These are phyloP conservation scores for Ustilago sp. DNA, from an alignment of 1,284 basidiomycete genomes.

Conservation along the genomic window DNA sequence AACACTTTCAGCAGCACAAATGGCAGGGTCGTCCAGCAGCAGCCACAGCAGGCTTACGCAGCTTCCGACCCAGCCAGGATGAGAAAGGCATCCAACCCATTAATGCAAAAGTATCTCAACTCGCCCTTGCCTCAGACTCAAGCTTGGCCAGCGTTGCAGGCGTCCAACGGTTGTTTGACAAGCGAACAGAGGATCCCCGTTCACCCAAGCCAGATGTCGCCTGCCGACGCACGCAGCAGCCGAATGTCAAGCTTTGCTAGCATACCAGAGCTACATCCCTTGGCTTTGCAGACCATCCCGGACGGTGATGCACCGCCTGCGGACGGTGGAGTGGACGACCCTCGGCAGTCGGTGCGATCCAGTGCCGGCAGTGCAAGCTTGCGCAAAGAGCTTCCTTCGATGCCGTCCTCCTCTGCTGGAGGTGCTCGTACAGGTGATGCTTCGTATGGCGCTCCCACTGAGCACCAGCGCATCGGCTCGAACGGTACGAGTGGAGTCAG, in stretches of 20 bases:
- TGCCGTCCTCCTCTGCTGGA: conserved; percentile 18
- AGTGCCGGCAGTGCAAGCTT: conserved; percentile 22
- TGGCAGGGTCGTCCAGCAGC: conserved; percentile 28
- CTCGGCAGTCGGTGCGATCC: conserved; percentile 21
- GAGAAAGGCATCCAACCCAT: conserved; percentile 36
- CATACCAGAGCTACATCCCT: conserved; percentile 23
- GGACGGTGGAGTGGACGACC: conserved; percentile 14
- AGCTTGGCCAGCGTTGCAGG: conserved; percentile 18
- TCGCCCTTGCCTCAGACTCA: conserved; percentile 44
- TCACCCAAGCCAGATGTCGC: conserved; percentile 6
- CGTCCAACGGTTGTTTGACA: conserved; percentile 11
- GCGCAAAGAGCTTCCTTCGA: conserved; percentile 44
- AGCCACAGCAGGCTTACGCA: conserved; percentile 4
- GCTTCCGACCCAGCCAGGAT: conserved; percentile 20
- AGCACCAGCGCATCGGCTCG: conserved; percentile 19
- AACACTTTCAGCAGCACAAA: conserved; percentile 24
- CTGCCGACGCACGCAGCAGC: not conserved
- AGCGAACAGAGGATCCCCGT: conserved; percentile 5
- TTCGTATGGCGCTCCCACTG: not conserved
- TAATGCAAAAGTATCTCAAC: conserved; percentile 50
- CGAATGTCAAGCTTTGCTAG: conserved; percentile 41
- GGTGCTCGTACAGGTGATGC: not conserved
- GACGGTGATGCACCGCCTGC: conserved; percentile 11
- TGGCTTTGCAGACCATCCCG: conserved; percentile 32
- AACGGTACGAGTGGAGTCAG: conserved; percentile 18